Evolutionary conservation across 106 monocot species (phyloP).

Genomic region (Narthecium ossifragum): DNA sequence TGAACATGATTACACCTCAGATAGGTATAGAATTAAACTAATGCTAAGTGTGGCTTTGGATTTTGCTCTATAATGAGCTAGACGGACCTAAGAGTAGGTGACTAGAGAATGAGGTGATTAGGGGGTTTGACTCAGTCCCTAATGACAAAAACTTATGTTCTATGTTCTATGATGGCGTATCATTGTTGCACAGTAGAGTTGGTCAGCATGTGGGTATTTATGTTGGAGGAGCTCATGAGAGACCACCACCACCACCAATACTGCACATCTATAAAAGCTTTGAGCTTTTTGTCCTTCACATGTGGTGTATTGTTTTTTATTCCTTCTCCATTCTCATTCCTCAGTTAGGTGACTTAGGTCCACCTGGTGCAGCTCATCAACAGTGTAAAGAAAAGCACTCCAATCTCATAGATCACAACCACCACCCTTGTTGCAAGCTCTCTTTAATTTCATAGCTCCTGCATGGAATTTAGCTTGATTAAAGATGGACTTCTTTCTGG

Average conservation of each 20-base stretch:
- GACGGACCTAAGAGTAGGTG: too few species aligned
- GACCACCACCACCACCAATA: too few species aligned
- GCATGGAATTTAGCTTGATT: too few species aligned
- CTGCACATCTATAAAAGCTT: background rate
- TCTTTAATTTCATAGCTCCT: too few species aligned
- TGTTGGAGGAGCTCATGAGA: slow-evolving; percentile 14
- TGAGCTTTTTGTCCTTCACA: slow-evolving; percentile 20
- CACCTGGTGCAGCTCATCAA: background rate
- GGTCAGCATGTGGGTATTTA: slow-evolving; percentile 4
- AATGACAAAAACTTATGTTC: slow-evolving; percentile 12
- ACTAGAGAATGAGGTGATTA: slow-evolving; percentile 4
- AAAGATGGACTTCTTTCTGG: too few species aligned
- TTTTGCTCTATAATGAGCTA: too few species aligned
- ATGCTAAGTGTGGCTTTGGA: too few species aligned
- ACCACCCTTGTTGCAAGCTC: too few species aligned
- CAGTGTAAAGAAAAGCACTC: background rate
- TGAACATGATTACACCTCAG: too few species aligned
- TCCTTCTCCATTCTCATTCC: background rate
- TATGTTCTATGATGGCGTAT: slow-evolving; percentile 11
- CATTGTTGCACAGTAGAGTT: slow-evolving; percentile 10
- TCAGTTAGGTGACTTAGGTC: background rate
- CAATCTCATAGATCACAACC: background rate
- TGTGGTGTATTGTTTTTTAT: slow-evolving; percentile 4
- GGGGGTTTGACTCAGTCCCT: slow-evolving; percentile 3
- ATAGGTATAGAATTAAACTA: too few species aligned